These are phyloP conservation scores for Stagonosporopsis vannaccii DNA, from an alignment of 2,329 filamentous ascomycete genomes.

Conservation along the genomic window DNA sequence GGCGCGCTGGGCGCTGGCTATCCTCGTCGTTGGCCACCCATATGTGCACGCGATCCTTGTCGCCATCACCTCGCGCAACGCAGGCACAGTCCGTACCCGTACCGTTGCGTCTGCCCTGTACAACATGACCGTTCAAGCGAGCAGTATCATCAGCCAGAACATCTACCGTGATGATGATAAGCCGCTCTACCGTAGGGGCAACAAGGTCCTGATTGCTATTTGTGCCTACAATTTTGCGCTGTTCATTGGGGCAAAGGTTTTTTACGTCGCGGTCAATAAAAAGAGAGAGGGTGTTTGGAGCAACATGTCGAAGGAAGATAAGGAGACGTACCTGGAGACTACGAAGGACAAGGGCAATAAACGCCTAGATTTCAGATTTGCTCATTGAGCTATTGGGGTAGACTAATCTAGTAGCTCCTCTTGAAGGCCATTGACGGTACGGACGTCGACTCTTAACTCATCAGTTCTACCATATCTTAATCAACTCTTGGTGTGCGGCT, in stretches of 20 bases:
- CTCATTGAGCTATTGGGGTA: conserved; percentile 39
- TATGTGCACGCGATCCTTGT: conserved; percentile 56
- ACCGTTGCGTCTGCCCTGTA: conserved; percentile 54
- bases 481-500: no score
- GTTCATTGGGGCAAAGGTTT: conserved; percentile 61
- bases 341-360: conserved; percentile 50
- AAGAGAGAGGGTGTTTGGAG: conserved; percentile 42
- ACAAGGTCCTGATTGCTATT: conserved; percentile 61
- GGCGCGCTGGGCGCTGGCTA: conserved; percentile 49
- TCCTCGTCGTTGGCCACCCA: conserved; percentile 52
- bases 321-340: conserved; percentile 45
- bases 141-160: conserved; percentile 43
- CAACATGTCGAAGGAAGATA: conserved; percentile 44
- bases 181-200: conserved; percentile 60
- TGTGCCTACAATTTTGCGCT: conserved; percentile 59
- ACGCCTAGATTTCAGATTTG: conserved; percentile 45
- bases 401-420: no score
- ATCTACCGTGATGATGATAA: conserved; percentile 65
- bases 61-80: conserved; percentile 52
- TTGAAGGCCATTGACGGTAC: no score
- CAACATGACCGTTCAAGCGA: conserved; percentile 50
- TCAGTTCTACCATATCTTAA: no score
- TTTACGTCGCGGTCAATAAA: conserved; percentile 61
- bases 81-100: conserved; percentile 53
- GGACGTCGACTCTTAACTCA: no score